These are phyloP conservation scores for Aspergillus ustus DNA, from an alignment of 2,329 filamentous ascomycete genomes.

Conservation along the genomic window DNA sequence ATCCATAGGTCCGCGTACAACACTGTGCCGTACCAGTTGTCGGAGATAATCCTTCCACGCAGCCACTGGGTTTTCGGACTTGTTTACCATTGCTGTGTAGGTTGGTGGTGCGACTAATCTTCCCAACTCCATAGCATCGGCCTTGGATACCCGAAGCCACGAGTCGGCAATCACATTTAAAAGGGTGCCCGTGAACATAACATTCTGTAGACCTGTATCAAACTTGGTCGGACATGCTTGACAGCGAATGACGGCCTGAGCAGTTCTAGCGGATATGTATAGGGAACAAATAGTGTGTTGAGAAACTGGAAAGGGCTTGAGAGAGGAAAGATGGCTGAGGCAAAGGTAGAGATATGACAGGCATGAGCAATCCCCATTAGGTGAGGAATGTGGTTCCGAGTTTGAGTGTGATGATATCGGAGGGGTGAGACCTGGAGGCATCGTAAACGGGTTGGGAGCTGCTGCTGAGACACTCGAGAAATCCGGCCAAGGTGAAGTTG, in stretches of 20 bases:
- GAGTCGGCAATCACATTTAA: slow-evolving; percentile 50
- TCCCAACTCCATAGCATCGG: slow-evolving; percentile 42
- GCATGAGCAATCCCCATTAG: slow-evolving; percentile 42
- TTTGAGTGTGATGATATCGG: slow-evolving; percentile 28
- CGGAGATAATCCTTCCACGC: slow-evolving; percentile 46
- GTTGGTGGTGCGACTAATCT: slow-evolving; percentile 38
- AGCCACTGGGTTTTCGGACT: slow-evolving; percentile 31
- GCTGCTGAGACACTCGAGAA: slow-evolving; percentile 44
- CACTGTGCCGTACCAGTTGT: slow-evolving; percentile 39
- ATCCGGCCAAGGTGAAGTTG: slow-evolving; percentile 46
- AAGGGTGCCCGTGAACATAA: slow-evolving; percentile 52
- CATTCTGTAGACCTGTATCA: slow-evolving; percentile 49
- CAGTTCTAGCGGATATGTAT: slow-evolving; percentile 48
- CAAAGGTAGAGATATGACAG: slow-evolving; percentile 50
- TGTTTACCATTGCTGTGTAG: slow-evolving; percentile 32
- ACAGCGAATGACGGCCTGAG: slow-evolving; percentile 48
- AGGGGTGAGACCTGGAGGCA: slow-evolving; percentile 25
- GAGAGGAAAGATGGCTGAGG: slow-evolving; percentile 47
- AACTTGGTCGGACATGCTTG: slow-evolving; percentile 47
- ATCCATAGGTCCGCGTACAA: slow-evolving; percentile 39
- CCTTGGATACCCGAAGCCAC: slow-evolving; percentile 47
- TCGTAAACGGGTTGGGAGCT: slow-evolving; percentile 32
- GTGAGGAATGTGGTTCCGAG: background rate
- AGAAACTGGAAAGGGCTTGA: slow-evolving; percentile 48
- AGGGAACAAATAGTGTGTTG: slow-evolving; percentile 49